Evolutionary conservation across 768 basidiomycete genomes (phyloP).

Genomic region (Neoboletus brunneissimus): DNA sequence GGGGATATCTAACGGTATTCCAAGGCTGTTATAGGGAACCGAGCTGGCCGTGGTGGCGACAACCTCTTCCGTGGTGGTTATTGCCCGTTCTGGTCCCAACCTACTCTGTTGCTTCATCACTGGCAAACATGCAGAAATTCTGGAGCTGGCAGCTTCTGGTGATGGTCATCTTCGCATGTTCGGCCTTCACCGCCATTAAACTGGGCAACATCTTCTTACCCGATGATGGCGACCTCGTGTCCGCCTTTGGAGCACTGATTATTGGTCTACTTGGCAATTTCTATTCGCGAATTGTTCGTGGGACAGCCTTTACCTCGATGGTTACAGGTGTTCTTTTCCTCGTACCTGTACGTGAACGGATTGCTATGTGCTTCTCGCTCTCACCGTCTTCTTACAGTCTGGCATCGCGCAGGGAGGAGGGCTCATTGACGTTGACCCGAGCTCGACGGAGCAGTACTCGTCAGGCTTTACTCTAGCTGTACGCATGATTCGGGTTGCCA

Average conservation of each 20-base stretch:
- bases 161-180: constrained; percentile 82
- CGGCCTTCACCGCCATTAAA: constrained; percentile 69
- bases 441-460: constrained; percentile 60
- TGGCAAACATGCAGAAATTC: constrained; percentile 73
- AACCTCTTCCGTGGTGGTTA: constrained; percentile 81
- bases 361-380: not conserved
- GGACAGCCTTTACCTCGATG: constrained; percentile 88
- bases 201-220: constrained; percentile 58
- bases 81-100: constrained; percentile 72
- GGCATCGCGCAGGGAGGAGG: constrained; percentile 76
- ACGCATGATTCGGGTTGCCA: constrained; percentile 80
- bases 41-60: constrained; percentile 72
- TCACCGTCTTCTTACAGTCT: constrained; percentile 45
- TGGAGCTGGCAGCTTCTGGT: constrained; percentile 68
- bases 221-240: constrained; percentile 69
- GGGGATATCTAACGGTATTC: constrained; percentile 28
- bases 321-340: constrained; percentile 91
- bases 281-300: constrained; percentile 72
- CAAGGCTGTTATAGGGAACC: constrained; percentile 75
- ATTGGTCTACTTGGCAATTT: constrained; percentile 78
- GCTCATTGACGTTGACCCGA: constrained; percentile 48
- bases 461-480: constrained; percentile 77
- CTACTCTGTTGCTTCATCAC: constrained; percentile 70
- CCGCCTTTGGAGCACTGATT: constrained; percentile 73
- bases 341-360: constrained; percentile 63